These are phyloP conservation scores for Penicillium sp. DNA, from an alignment of 2,329 filamentous ascomycete genomes.

Conservation along the genomic window DNA sequence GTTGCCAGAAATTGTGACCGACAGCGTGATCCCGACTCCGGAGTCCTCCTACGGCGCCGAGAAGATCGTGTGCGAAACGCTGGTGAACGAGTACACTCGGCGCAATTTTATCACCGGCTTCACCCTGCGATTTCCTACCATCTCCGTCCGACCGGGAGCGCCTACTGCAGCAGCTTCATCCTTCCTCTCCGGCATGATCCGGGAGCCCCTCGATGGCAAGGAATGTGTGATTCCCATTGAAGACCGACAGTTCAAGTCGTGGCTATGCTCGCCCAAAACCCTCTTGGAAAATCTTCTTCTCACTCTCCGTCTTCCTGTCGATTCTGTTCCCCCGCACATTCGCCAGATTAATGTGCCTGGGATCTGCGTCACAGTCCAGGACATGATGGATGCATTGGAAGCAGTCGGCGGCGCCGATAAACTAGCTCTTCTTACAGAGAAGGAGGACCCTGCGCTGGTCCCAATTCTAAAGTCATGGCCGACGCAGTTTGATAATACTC, in stretches of 20 bases:
- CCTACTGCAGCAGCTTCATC: conserved; percentile 56
- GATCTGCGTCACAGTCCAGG: conserved; percentile 44
- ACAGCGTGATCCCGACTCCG: conserved; percentile 49
- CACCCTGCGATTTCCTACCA: conserved; percentile 52
- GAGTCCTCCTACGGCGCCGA: conserved; percentile 56
- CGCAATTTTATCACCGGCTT: conserved; percentile 52
- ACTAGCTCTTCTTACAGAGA: conserved; percentile 44
- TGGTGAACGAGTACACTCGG: conserved; percentile 56
- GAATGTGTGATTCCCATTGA: conserved; percentile 48
- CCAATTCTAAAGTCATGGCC: conserved; percentile 51
- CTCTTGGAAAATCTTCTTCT: conserved; percentile 48
- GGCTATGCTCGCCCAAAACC: conserved; percentile 47
- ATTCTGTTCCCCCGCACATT: conserved; percentile 37
- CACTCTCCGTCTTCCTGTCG: conserved; percentile 38
- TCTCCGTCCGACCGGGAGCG: conserved; percentile 53
- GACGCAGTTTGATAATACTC: conserved; percentile 46
- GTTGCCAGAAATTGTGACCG: conserved; percentile 46
- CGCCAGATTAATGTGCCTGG: conserved; percentile 53
- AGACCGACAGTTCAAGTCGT: conserved; percentile 44
- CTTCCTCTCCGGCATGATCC: conserved; percentile 55
- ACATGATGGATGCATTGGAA: conserved; percentile 50
- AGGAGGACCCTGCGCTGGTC: conserved; percentile 44
- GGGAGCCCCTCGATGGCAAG: conserved; percentile 52
- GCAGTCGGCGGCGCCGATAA: conserved; percentile 49
- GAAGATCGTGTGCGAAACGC: conserved; percentile 54